Conservation (phyloP, 1,284 basidiomycete species). For the Calocybe gambosa region DNA sequence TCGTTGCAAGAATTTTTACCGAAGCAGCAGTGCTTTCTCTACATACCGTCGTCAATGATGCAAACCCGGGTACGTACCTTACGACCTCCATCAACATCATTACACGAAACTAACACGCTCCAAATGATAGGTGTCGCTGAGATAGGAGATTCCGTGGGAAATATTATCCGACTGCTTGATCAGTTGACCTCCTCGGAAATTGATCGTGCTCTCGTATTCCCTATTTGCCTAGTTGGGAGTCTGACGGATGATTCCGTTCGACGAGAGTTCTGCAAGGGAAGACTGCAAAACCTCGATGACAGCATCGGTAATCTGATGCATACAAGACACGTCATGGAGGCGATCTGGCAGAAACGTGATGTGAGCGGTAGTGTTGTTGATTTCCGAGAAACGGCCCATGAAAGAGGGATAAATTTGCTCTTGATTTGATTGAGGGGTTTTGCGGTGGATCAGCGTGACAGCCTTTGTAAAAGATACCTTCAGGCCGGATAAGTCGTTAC, state of each 20-base stretch:
- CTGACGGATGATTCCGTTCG: constrained; percentile 59
- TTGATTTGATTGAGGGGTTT: constrained; percentile 35
- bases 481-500: constrained; percentile 10
- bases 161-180: constrained; percentile 46
- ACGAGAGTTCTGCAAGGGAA: constrained; percentile 54
- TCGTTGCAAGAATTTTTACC: constrained; percentile 56
- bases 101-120: constrained; percentile 11
- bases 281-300: constrained; percentile 50
- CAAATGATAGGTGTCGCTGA: constrained; percentile 57
- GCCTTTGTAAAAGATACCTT: constrained; percentile 14
- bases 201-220: constrained; percentile 65
- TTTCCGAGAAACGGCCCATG: constrained; percentile 56
- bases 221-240: constrained; percentile 64
- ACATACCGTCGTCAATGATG: constrained; percentile 63
- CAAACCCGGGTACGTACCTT: constrained; percentile 51
- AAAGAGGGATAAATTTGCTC: constrained; percentile 44
- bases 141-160: constrained; percentile 51
- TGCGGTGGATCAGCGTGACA: background rate
- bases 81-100: constrained; percentile 4
- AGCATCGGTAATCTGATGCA: constrained; percentile 59
- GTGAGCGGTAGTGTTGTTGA: constrained; percentile 47
- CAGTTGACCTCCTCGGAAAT: constrained; percentile 49
- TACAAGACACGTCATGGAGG: constrained; percentile 55
- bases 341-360: constrained; percentile 62
- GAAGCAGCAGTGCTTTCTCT: constrained; percentile 67